Evolutionary conservation across 192 early-diverging fungal species (phyloP), one percentile per base, ranked within the genome.

Genomic region (Backusella sp.): DNA sequence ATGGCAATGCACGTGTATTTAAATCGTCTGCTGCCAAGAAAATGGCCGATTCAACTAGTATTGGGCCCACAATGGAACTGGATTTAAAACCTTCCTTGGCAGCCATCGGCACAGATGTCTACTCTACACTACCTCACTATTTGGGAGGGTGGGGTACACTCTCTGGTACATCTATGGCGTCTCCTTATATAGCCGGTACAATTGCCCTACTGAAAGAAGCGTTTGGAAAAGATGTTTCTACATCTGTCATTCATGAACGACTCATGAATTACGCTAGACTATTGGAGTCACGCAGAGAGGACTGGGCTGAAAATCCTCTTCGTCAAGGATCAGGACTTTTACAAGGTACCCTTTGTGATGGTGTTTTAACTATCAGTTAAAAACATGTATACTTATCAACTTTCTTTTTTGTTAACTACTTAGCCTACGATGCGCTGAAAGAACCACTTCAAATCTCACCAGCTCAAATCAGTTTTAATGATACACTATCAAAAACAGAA

Each of bases 51-150:
- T 95, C 92, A 73, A 92, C 93, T 9, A 91, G 90, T 30, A 87
- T 87, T 79, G 96, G 96, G 2, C 87, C 92, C 0, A 89, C 88
- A 46, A 85, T 85, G 37, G 89, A 94, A 73, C 81, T 96, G 30
- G 80, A 91, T 37, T 34, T 87, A 26, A 86, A 86, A 69, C 86
- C 86, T 42, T 82, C 87, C 41, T 41, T 90, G 73, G 78, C 75
- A 44, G 86, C 83, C 62, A 79, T 86, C 32, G 89, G 89, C 70
- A 85, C 84, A n/a, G 73, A 76, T 52, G 82, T 91, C 26, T 86
- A 82, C 62, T 90, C 89, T 19, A 80, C 85, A 26, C 68, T 85
- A 15, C 89, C 89, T 39, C 11, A 69, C 2, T 76, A 76, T 30
- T 52, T 82, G 26, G 87, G 89, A 12, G 62, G 72, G 11, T 89